Percentiles rank a stretch among this genome's conserved stretches.
Conservation (phyloP, 306 rosid species). For the Acacia confusa region DNA sequence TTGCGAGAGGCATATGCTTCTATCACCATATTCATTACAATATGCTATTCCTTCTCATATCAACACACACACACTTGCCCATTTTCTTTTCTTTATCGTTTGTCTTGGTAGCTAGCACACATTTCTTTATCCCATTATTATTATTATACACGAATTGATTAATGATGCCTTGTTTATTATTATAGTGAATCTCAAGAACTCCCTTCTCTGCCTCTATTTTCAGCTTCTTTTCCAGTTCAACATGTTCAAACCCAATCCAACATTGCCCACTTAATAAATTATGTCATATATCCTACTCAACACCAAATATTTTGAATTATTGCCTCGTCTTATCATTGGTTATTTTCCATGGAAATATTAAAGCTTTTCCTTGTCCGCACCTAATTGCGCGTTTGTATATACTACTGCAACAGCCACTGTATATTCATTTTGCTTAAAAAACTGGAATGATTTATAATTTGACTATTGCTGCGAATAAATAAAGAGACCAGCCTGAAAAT, state of each 20-base stretch:
- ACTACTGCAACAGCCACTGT: background rate
- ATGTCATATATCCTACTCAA: background rate
- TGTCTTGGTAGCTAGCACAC: background rate
- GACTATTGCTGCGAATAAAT: background rate
- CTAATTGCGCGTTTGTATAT: background rate
- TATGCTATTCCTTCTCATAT: background rate
- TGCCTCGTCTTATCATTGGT: background rate
- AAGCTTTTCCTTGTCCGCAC: background rate
- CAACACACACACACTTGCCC: background rate
- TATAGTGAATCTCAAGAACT: slow-evolving; percentile 37
- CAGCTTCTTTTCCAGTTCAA: background rate
- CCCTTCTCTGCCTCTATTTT: slow-evolving; percentile 6
- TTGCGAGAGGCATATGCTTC: slow-evolving; percentile 1
- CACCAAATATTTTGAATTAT: background rate
- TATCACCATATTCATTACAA: background rate
- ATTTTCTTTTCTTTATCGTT: background rate
- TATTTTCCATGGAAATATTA: background rate
- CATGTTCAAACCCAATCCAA: slow-evolving; percentile 17
- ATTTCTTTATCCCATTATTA: background rate
- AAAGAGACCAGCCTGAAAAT: background rate
- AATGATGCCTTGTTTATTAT: slow-evolving; percentile 11
- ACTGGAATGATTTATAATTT: background rate
- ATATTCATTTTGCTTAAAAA: background rate
- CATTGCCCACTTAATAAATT: background rate
- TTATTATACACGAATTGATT: background rate